A percentile compares a stretch with the other conserved stretches of the same genome.
Evolutionary conservation across 345 rosid genomes (phyloP).

Genomic region (Bruguiera sexangula): DNA sequence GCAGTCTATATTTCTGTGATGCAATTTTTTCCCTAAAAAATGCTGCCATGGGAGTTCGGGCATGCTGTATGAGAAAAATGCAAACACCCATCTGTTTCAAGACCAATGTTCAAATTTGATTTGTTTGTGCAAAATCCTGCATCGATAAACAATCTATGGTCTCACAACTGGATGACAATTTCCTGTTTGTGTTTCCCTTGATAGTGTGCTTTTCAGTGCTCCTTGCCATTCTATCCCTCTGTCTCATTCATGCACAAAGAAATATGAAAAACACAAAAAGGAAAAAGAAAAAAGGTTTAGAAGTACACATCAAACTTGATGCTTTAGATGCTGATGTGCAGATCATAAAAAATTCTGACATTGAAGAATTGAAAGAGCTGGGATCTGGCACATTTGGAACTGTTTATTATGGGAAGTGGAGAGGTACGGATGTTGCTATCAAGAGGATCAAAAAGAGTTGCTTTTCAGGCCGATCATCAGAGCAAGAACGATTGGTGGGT

Average conservation of each 20-base stretch:
- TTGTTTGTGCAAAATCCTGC: no score
- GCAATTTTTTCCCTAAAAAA: no score
- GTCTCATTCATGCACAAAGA: not conserved
- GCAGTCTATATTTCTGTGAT: not conserved
- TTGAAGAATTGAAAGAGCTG: constrained; percentile 78
- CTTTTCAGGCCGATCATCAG: constrained; percentile 71
- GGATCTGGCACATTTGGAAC: constrained; percentile 97
- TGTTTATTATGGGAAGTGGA: constrained; percentile 88
- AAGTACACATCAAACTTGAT: constrained; percentile 4
- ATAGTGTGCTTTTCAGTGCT: not conserved
- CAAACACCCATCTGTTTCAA: no score
- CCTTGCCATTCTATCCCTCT: not conserved
- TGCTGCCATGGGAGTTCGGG: no score
- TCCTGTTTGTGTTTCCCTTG: not conserved
- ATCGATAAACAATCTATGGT: no score
- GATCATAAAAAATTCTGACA: constrained; percentile 72
- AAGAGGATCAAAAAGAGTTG: constrained; percentile 85
- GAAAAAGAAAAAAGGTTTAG: not conserved
- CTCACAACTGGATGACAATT: no score
- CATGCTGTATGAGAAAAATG: no score
- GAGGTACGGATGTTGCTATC: constrained; percentile 95
- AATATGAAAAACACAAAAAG: not conserved
- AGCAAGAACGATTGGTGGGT: constrained; percentile 78
- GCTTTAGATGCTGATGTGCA: constrained; percentile 20
- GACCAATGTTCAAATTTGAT: no score